Conservation (phyloP, 75 land plant genomes). For the Cryptomeria japonica region DNA sequence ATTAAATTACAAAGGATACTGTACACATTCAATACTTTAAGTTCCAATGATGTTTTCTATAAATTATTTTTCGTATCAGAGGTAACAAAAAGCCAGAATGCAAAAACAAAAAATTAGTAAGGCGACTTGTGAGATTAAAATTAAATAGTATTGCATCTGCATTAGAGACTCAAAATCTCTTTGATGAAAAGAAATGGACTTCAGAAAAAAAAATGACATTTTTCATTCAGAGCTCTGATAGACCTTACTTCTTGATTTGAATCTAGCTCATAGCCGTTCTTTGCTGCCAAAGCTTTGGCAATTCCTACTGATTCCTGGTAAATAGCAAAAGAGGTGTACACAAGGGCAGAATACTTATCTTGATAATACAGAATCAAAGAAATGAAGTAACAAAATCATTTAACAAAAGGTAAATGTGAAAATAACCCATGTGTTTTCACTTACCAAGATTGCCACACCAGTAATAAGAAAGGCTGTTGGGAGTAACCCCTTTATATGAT, state of each 20-base stretch:
- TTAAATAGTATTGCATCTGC: background rate
- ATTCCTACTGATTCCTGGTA: conserved; percentile 95
- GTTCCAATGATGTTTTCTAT: background rate
- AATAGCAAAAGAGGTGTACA: background rate
- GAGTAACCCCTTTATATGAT: conserved; percentile 25
- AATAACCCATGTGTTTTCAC: background rate
- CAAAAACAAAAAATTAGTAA: background rate
- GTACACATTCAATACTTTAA: background rate
- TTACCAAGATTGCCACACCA: conserved; percentile 57
- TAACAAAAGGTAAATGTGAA: background rate
- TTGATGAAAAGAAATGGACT: background rate
- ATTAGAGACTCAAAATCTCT: background rate
- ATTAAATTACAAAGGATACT: background rate
- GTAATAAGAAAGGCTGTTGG: conserved; percentile 45
- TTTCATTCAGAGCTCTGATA: background rate
- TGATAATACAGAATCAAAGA: background rate
- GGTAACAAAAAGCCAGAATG: background rate
- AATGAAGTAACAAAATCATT: background rate
- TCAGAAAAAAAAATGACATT: background rate
- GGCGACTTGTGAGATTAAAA: background rate
- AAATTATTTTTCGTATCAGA: too few species aligned
- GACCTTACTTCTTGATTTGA: conserved; percentile 89
- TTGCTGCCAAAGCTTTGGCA: conserved; percentile 97
- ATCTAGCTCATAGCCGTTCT: conserved; percentile 93
- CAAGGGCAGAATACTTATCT: background rate